These are phyloP conservation scores for Acanthamoeba castellanii DNA, from an alignment of 208 protist genomes.

Conservation along the genomic window DNA sequence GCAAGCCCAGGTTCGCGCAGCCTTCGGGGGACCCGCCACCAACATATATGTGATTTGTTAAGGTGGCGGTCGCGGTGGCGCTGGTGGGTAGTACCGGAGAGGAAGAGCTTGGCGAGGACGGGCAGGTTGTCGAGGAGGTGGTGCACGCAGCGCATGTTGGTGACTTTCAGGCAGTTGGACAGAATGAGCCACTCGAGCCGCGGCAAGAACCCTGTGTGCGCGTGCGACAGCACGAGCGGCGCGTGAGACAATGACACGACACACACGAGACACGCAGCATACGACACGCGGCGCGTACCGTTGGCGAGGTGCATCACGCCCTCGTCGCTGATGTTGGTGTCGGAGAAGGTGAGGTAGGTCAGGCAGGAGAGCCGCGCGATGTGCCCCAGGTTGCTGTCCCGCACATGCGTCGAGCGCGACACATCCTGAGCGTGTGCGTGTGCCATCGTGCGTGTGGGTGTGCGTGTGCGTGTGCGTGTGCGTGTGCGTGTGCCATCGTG, in stretches of 20 bases:
- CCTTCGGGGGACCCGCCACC: background rate
- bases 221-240: background rate
- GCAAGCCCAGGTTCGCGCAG: background rate
- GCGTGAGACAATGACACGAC: background rate
- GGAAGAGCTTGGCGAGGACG: constrained; percentile 29
- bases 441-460: too few species aligned
- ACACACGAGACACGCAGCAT: background rate
- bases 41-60: background rate
- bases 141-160: background rate
- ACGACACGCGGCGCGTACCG: background rate
- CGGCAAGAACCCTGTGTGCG: background rate
- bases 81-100: background rate
- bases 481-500: too few species aligned
- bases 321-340: constrained; percentile 12
- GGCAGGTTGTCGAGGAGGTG: constrained; percentile 48
- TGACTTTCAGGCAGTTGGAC: background rate
- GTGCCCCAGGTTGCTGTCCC: background rate
- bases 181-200: constrained; percentile 33
- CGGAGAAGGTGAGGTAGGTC: background rate
- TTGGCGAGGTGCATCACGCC: constrained; percentile 21
- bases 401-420: background rate
- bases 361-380: constrained; percentile 1
- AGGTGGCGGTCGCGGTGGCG: background rate
- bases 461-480: too few species aligned
- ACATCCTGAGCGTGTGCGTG: background rate